A percentile compares a stretch with the other conserved stretches of the same genome.
phyloP scores from a whole-genome alignment of 768 basidiomycete genomes.

The Termitomyces sp. region DNA sequence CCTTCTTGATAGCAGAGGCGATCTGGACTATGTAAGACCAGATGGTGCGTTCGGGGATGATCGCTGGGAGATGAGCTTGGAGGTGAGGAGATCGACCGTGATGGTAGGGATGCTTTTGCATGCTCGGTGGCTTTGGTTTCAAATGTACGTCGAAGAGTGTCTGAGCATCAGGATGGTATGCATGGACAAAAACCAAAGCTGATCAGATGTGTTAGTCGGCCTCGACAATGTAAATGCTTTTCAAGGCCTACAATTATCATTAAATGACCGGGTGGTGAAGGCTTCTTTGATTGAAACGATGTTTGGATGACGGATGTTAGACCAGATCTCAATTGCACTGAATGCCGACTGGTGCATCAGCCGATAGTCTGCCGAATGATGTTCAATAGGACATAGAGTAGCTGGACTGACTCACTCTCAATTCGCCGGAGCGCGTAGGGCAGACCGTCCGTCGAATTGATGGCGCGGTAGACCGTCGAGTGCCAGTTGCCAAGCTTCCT shows the following conservation, averaged over 20 bases:
- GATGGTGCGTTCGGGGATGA: constrained; percentile 73
- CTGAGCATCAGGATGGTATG: constrained; percentile 80
- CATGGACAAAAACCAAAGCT: constrained; percentile 92
- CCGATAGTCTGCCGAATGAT: constrained; percentile 62
- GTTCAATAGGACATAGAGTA: constrained; percentile 4
- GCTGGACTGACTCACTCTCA: constrained; percentile 59
- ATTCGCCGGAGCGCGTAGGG: constrained; percentile 79
- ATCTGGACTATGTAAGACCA: constrained; percentile 96
- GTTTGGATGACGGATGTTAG: constrained; percentile 76
- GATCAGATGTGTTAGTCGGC: not conserved
- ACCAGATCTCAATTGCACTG: constrained; percentile 80
- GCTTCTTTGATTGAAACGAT: constrained; percentile 85
- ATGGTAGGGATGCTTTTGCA: constrained; percentile 16
- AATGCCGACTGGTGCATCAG: constrained; percentile 82
- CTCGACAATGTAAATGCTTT: not conserved
- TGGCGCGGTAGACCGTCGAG: constrained; percentile 82
- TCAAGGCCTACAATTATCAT: constrained; percentile 75
- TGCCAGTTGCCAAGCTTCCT: constrained; percentile 84
- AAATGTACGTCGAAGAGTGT: constrained; percentile 82
- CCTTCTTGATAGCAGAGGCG: constrained; percentile 78
- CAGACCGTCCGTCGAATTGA: constrained; percentile 69
- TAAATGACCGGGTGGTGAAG: constrained; percentile 91
- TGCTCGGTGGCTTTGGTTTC: constrained; percentile 43
- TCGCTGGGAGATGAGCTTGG: constrained; percentile 19
- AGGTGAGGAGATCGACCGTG: constrained; percentile 20